These are phyloP conservation scores for Neonothopanus nambi DNA, from an alignment of 1,284 basidiomycete genomes.

Conservation along the genomic window DNA sequence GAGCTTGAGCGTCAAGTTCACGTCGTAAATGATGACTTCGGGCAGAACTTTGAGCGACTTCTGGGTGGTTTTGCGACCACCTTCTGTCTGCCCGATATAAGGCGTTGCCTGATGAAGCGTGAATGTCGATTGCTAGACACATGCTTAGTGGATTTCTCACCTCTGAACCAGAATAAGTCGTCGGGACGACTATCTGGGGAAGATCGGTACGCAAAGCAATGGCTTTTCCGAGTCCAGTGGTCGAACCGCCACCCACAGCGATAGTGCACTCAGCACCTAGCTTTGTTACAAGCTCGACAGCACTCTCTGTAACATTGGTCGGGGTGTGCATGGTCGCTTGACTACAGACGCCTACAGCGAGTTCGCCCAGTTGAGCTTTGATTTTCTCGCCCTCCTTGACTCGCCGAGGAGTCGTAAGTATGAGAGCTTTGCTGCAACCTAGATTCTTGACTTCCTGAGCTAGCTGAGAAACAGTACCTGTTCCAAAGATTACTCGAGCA, in stretches of 20 bases:
- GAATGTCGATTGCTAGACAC: background rate
- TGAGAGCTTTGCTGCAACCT: constrained; percentile 33
- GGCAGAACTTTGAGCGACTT: constrained; percentile 42
- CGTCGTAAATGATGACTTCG: constrained; percentile 46
- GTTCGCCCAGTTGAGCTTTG: constrained; percentile 25
- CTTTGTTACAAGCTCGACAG: constrained; percentile 29
- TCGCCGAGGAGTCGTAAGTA: constrained; percentile 37
- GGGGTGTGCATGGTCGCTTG: constrained; percentile 49
- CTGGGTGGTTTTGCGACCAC: constrained; percentile 43
- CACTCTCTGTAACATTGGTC: constrained; percentile 38
- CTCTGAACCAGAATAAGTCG: constrained; percentile 47
- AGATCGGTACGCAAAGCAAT: constrained; percentile 40
- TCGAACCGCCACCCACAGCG: constrained; percentile 44
- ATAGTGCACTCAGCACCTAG: constrained; percentile 41
- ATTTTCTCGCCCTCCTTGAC: constrained; percentile 28
- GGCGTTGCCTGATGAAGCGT: constrained; percentile 31
- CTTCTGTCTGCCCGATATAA: constrained; percentile 45
- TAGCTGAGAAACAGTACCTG: constrained; percentile 36
- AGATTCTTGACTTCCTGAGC: constrained; percentile 35
- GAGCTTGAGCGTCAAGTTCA: constrained; percentile 43
- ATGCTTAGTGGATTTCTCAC: constrained; percentile 12
- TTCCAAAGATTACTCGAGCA: constrained; percentile 42
- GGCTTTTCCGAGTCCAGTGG: constrained; percentile 45
- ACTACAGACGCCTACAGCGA: constrained; percentile 31
- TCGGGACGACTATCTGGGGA: constrained; percentile 46